A percentile compares a stretch with the other conserved stretches of the same genome.
These are phyloP conservation scores for Acacia pycnantha DNA, from an alignment of 331 rosid genomes.

Conservation along the genomic window DNA sequence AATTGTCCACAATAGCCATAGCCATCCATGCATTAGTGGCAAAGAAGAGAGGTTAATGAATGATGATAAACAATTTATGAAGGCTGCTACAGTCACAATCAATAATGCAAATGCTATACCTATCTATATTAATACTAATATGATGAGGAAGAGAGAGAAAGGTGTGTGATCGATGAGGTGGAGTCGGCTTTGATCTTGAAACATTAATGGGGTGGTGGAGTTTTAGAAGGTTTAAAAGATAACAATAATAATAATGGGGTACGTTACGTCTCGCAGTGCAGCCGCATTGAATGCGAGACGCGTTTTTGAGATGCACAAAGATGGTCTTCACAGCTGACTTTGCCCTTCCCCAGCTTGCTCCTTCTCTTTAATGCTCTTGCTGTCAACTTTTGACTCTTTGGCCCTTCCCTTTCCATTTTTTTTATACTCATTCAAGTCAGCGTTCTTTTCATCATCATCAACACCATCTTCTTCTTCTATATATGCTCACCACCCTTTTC, in stretches of 20 bases:
- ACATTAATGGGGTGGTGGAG: constrained; percentile 28
- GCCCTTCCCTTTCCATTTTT: neutral
- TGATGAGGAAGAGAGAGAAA: neutral
- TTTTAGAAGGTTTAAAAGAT: constrained; percentile 24
- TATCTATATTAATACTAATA: neutral
- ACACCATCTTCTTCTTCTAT: constrained; percentile 33
- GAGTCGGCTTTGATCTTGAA: constrained; percentile 8
- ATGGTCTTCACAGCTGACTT: constrained; percentile 60
- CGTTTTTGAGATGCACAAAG: constrained; percentile 73
- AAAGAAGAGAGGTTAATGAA: neutral
- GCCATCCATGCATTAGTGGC: neutral
- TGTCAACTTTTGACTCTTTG: constrained; percentile 82
- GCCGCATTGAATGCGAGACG: constrained; percentile 85
- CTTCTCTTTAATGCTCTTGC: constrained; percentile 69
- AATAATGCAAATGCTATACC: neutral
- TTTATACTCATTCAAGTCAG: constrained; percentile 38
- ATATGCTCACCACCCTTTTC: constrained; percentile 29
- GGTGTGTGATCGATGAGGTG: neutral
- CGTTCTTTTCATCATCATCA: constrained; percentile 17
- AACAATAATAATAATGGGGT: neutral
- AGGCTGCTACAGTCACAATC: neutral
- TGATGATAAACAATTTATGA: neutral
- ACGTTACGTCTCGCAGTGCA: constrained; percentile 38
- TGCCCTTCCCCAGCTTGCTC: constrained; percentile 24
- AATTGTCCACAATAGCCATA: neutral